phyloP scores from a whole-genome alignment of 352 stramenopile genomes.

The Phytophthora palmivora region DNA sequence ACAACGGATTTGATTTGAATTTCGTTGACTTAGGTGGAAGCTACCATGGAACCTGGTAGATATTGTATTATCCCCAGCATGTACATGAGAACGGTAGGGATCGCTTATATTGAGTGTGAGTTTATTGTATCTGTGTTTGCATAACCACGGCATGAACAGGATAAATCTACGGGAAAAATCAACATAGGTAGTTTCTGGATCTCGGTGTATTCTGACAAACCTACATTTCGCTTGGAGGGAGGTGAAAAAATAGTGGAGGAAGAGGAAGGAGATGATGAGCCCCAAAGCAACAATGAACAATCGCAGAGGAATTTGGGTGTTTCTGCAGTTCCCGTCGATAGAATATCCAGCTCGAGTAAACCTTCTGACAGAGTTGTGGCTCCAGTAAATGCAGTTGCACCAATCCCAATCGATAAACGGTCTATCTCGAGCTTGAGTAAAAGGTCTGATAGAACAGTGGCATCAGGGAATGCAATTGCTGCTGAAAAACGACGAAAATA shows the following conservation, averaged over 20 bases:
- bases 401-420: constrained; percentile 1
- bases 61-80: constrained; percentile 90
- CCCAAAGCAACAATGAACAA: constrained; percentile 2
- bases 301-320: constrained; percentile 11
- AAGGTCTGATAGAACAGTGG: constrained; percentile 37
- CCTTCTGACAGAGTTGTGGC: constrained; percentile 37
- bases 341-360: constrained; percentile 40
- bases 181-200: constrained; percentile 87
- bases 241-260: constrained; percentile 83
- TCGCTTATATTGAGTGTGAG: no score
- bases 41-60: constrained; percentile 69
- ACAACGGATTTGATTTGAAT: neutral
- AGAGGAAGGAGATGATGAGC: constrained; percentile 70
- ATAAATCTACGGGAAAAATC: constrained; percentile 78
- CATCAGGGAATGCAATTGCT: constrained; percentile 37
- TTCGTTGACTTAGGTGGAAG: constrained; percentile 54
- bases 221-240: constrained; percentile 72
- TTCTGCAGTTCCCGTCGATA: neutral
- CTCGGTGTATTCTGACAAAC: constrained; percentile 80
- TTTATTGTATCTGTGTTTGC: neutral
- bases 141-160: constrained; percentile 33
- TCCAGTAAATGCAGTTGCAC: constrained; percentile 35
- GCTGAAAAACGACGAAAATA: constrained; percentile 66
- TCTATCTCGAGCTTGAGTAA: constrained; percentile 42
- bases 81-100: constrained; percentile 84